Evolutionary conservation across 768 basidiomycete genomes (phyloP), one percentile per base, ranked within the genome.

Genomic region (Boletus rubropictus): DNA sequence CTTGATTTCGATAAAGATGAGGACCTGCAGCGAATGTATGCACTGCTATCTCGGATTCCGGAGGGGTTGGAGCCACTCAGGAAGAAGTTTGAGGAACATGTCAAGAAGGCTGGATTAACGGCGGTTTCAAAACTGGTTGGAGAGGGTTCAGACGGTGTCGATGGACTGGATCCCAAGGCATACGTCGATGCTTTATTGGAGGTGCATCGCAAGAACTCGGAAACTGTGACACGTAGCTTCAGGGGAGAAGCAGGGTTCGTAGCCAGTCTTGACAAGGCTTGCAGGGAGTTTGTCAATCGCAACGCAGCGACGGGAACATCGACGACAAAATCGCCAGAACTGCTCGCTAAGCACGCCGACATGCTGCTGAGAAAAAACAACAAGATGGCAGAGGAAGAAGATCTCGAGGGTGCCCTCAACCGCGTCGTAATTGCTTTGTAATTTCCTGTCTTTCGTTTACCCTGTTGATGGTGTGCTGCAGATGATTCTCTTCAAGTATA

Each of bases 401-500:
- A 94, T 55, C 69, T 97, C 4, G 95, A 99, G 66, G 80, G 82
- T 44, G 89, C 90, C 9, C 65, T 99, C 36, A 88, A 91, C 64
- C 86, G 91, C 56, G 89, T 92, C 60, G 94, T 95, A 64, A 42
- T 85, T 70, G 10, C 14, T 7, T 24, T 58, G 29, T 20, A 17
- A 21, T 34, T 31, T 44, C 28, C 28, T 21, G 31, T 32, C 20
- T 20, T 45, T 0, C 38, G 11, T 28, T 20, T 20, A 24, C 24
- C n/a, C 7, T 10, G 6, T 9, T 56, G 33, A 64, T 25, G 49
- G 44, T 41, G 31, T 22, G 12, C 31, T 52, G 2, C 61, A 98
- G 95, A 96, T 97, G 93, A 77, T 89, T 12, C 72, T 98, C 40
- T 96, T 99, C 86, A 93, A 93, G 65, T 98, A 96, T 69, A 86